Conservation (phyloP, 164 flowering plant genomes). For the Malania oleifera region DNA sequence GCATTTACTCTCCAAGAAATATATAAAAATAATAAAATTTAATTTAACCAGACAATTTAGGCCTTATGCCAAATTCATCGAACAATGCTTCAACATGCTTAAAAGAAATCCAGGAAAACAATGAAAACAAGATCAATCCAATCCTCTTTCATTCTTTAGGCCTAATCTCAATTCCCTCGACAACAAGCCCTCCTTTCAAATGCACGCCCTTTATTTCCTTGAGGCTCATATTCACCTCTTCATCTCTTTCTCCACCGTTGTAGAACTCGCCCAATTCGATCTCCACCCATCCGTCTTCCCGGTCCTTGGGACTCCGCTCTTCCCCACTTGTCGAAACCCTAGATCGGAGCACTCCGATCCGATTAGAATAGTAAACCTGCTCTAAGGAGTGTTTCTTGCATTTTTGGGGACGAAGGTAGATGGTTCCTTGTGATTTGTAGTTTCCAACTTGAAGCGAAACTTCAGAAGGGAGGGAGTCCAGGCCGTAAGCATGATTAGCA, state of each 20-base stretch:
- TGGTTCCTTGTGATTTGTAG: conserved; percentile 14
- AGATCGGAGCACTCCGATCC: conserved; percentile 5
- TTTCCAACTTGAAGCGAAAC: conserved; percentile 30
- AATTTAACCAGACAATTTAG: no score
- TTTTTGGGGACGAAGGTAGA: conserved; percentile 12
- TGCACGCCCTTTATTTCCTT: conserved; percentile 29
- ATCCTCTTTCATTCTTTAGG: conserved; percentile 11
- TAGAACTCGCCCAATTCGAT: conserved; percentile 45
- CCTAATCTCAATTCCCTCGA: conserved; percentile 32
- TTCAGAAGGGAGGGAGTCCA: conserved; percentile 35
- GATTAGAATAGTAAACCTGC: conserved; percentile 12
- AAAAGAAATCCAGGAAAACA: no score
- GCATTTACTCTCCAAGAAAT: no score
- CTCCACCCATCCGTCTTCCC: conserved; percentile 50
- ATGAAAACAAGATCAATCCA: no score
- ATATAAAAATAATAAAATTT: no score
- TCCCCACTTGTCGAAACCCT: conserved; percentile 1
- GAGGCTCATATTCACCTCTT: conserved; percentile 26
- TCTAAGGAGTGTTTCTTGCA: background rate
- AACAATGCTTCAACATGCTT: no score
- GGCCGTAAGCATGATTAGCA: conserved; percentile 37
- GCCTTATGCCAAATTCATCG: no score
- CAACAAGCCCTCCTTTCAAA: conserved; percentile 32
- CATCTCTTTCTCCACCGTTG: conserved; percentile 12
- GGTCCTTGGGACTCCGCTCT: background rate